phyloP scores from a whole-genome alignment of 805 yeast genomes.

The Pichia sporocuriosa region DNA sequence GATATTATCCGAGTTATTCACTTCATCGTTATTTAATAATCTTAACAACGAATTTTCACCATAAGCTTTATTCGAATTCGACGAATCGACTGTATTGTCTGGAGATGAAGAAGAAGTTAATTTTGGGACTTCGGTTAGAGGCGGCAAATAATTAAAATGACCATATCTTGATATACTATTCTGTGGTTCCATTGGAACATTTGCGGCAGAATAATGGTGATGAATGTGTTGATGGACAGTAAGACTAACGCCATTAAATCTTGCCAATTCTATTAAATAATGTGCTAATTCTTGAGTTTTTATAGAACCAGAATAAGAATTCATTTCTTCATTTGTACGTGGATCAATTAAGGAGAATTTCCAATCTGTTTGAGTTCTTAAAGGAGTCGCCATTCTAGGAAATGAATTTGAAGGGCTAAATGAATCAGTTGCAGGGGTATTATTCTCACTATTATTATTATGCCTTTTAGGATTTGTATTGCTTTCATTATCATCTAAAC shows the following conservation, averaged over 20 bases:
- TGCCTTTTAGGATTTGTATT: background rate
- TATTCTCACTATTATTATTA: background rate
- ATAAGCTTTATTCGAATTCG: slow-evolving; percentile 15
- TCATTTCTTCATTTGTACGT: slow-evolving; percentile 36
- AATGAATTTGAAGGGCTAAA: background rate
- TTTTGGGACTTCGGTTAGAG: slow-evolving; percentile 64
- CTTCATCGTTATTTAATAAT: slow-evolving; percentile 33
- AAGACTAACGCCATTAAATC: slow-evolving; percentile 46
- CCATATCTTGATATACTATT: slow-evolving; percentile 51
- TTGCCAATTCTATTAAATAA: slow-evolving; percentile 54
- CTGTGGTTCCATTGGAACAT: slow-evolving; percentile 37
- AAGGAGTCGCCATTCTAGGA: slow-evolving; percentile 19
- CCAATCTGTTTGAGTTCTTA: slow-evolving; percentile 48
- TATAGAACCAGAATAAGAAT: slow-evolving; percentile 42
- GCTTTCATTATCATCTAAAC: background rate
- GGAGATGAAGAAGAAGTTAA: slow-evolving; percentile 53
- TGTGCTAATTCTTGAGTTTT: slow-evolving; percentile 48
- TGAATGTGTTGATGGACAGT: slow-evolving; percentile 84
- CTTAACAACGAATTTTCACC: slow-evolving; percentile 38
- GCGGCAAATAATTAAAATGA: slow-evolving; percentile 71
- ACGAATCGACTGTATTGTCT: slow-evolving; percentile 24
- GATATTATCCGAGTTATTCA: slow-evolving; percentile 1
- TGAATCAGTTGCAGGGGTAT: background rate
- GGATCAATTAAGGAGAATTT: slow-evolving; percentile 46
- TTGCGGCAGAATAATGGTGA: slow-evolving; percentile 52